Evolutionary conservation across 192 early-diverging fungal genomes (phyloP).

Genomic region (Gaertneriomyces semiglobifer): DNA sequence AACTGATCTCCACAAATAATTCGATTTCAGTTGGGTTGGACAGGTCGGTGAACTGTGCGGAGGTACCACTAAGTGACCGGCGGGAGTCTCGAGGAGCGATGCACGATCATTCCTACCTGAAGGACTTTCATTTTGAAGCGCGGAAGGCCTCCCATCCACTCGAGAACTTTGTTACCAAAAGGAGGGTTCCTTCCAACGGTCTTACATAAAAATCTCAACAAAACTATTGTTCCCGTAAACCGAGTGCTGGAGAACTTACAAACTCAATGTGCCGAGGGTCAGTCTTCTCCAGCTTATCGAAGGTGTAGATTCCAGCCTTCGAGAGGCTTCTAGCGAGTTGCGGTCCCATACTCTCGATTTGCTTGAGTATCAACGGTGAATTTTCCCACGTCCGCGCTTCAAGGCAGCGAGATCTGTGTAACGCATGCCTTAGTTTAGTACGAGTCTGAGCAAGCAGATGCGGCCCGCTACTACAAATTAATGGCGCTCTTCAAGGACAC

Average conservation of each 20-base stretch:
- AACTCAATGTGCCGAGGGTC: conserved; percentile 51
- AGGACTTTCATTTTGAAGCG: conserved; percentile 29
- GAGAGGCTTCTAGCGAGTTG: conserved; percentile 45
- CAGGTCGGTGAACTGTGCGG: conserved; percentile 23
- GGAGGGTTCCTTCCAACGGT: conserved; percentile 53
- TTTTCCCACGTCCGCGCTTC: conserved; percentile 45
- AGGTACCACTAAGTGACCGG: not conserved
- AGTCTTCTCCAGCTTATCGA: conserved; percentile 35
- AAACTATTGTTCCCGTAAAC: not conserved
- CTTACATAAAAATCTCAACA: conserved; percentile 25
- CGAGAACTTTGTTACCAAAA: conserved; percentile 54
- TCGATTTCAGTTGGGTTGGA: conserved; percentile 31
- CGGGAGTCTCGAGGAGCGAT: not conserved
- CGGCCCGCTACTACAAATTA: conserved; percentile 35
- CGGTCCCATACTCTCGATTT: conserved; percentile 59
- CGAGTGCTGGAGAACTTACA: conserved; percentile 15
- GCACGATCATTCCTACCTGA: conserved; percentile 25
- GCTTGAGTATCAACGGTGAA: conserved; percentile 46
- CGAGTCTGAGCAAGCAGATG: not conserved
- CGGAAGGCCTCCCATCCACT: conserved; percentile 25
- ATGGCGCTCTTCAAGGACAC: conserved; percentile 25
- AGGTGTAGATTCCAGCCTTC: conserved; percentile 42
- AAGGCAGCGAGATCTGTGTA: conserved; percentile 38
- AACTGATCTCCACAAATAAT: conserved; percentile 24
- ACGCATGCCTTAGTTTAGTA: not conserved